phyloP scores from a whole-genome alignment of 1,284 basidiomycete genomes.

The Puccinia coronata region DNA sequence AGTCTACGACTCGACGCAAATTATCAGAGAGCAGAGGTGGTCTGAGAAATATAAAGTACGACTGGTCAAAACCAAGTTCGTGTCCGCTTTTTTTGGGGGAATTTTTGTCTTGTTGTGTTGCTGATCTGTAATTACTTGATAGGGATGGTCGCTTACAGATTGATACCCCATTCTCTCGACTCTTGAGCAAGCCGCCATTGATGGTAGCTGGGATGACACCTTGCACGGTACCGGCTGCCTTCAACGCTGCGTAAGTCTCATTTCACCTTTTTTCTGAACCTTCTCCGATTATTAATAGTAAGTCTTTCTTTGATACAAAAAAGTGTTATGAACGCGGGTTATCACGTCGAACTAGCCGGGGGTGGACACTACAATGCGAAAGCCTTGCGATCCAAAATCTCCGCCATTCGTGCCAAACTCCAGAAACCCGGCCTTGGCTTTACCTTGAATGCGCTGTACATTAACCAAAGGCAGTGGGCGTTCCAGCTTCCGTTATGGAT shows the following conservation, averaged over 20 bases:
- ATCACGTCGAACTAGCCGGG: constrained; percentile 93
- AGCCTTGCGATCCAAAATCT: constrained; percentile 82
- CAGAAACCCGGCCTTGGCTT: constrained; percentile 79
- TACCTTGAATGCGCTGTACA: constrained; percentile 93
- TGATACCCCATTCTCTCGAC: constrained; percentile 92
- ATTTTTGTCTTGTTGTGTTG: constrained; percentile 2
- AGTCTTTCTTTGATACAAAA: constrained; percentile 64
- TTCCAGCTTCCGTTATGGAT: constrained; percentile 98
- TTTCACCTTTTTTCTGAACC: too few relatives aligned
- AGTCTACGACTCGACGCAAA: constrained; percentile 70
- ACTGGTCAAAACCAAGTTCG: constrained; percentile 83
- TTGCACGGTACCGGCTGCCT: constrained; percentile 56
- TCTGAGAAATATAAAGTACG: constrained; percentile 79
- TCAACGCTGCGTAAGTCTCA: constrained; percentile 53
- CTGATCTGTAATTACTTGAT: not conserved
- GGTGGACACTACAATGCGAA: constrained; percentile 93
- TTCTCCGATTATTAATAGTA: constrained; percentile 93
- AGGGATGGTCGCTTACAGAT: constrained; percentile 87
- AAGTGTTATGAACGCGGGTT: constrained; percentile 75
- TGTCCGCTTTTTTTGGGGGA: constrained; percentile 24
- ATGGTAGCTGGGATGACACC: constrained; percentile 93
- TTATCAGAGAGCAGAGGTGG: constrained; percentile 86
- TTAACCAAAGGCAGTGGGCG: constrained; percentile 85
- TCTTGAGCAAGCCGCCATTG: constrained; percentile 91
- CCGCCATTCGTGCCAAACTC: constrained; percentile 80